These are phyloP conservation scores for Backusella sp. DNA, from an alignment of 192 early-diverging fungal genomes.

Conservation along the genomic window DNA sequence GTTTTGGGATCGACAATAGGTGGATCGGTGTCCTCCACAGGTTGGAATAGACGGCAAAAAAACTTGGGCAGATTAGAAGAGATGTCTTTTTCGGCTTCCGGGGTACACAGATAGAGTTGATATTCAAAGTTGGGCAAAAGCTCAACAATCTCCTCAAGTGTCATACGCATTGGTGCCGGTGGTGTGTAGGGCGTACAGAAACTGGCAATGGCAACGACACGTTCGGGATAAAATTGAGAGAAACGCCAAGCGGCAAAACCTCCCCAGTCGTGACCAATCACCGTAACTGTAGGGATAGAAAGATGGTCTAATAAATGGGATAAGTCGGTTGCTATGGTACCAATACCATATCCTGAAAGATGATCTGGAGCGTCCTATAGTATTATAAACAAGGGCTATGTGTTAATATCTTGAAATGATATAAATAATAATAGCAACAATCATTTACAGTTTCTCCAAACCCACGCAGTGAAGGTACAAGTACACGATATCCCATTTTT, in stretches of 20 bases:
- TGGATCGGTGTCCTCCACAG: slow-evolving; percentile 7
- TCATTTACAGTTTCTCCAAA: slow-evolving; percentile 47
- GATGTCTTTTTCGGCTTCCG: slow-evolving; percentile 37
- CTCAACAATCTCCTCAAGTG: slow-evolving; percentile 43
- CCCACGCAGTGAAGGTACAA: slow-evolving; percentile 45
- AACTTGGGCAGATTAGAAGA: neutral
- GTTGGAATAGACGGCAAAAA: slow-evolving; percentile 19
- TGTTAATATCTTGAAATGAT: neutral
- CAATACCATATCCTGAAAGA: slow-evolving; percentile 38
- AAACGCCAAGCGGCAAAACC: slow-evolving; percentile 52
- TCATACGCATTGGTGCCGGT: slow-evolving; percentile 30
- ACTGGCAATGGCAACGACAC: slow-evolving; percentile 45
- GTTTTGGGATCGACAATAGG: slow-evolving; percentile 11
- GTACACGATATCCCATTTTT: slow-evolving; percentile 54
- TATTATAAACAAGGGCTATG: neutral
- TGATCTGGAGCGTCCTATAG: slow-evolving; percentile 15
- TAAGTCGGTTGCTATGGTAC: slow-evolving; percentile 52
- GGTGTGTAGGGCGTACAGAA: slow-evolving; percentile 53
- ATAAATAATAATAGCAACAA: neutral
- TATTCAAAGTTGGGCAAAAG: slow-evolving; percentile 49
- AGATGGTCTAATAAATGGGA: slow-evolving; percentile 55
- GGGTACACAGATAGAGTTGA: slow-evolving; percentile 38
- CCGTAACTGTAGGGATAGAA: slow-evolving; percentile 43
- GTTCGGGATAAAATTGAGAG: slow-evolving; percentile 54
- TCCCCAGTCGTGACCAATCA: slow-evolving; percentile 72